Percentiles rank a stretch among this genome's conserved stretches.
These are phyloP conservation scores for Leccinum pachyderme DNA, from an alignment of 1,284 basidiomycete genomes.

Conservation along the genomic window DNA sequence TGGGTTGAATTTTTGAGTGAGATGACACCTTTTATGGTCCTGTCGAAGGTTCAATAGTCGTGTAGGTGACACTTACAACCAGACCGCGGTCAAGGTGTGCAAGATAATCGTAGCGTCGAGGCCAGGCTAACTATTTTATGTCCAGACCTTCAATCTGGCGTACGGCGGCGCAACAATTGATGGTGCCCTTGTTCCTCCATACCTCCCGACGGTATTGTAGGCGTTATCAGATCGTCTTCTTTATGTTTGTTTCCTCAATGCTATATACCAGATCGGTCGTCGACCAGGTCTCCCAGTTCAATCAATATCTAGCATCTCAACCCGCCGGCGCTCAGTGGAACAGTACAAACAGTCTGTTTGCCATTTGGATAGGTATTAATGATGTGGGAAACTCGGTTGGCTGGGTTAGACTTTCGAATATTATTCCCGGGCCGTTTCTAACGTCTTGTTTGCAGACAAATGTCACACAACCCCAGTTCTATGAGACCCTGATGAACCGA, in stretches of 20 bases:
- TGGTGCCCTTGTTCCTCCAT: constrained; percentile 56
- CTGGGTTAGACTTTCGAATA: constrained; percentile 43
- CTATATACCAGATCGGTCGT: constrained; percentile 46
- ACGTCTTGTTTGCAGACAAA: constrained; percentile 35
- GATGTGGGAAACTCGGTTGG: constrained; percentile 54
- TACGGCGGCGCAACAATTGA: constrained; percentile 66
- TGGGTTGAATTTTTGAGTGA: constrained; percentile 59
- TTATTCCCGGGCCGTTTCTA: background rate
- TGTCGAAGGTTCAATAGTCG: background rate
- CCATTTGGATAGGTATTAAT: constrained; percentile 67
- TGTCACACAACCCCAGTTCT: constrained; percentile 51
- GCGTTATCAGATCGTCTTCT: background rate
- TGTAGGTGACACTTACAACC: constrained; percentile 49
- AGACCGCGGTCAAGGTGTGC: constrained; percentile 50
- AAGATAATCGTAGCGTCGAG: background rate
- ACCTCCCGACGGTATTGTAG: constrained; percentile 44
- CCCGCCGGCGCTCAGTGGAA: constrained; percentile 52
- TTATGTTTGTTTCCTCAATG: background rate
- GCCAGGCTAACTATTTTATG: background rate
- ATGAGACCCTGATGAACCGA: constrained; percentile 49
- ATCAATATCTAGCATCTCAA: constrained; percentile 47
- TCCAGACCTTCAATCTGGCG: constrained; percentile 57
- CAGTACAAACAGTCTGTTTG: constrained; percentile 38
- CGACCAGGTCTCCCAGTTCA: constrained; percentile 60
- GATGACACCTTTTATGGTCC: constrained; percentile 4